Base-by-base conservation (phyloP, 1,284 basidiomycete species). In the Cutaneotrichosporon dermatis region DNA sequence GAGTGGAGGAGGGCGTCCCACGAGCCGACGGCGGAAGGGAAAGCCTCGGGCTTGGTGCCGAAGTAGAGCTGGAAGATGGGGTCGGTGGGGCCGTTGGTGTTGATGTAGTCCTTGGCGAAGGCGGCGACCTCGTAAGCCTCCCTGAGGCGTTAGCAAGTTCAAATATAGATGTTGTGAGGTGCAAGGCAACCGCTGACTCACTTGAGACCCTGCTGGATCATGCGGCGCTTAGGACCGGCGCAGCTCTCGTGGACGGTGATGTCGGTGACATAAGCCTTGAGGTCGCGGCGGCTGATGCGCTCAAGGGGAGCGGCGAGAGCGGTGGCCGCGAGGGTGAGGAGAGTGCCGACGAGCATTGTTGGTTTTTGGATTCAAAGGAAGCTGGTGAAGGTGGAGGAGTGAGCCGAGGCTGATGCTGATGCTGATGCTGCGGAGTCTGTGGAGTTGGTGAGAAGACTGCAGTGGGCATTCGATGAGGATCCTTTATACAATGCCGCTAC, bases 241-340 rank as follows among this genome's bases (percentile, higher is more conserved):
- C 79, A 80, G 36, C 68, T 72, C 50, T 72, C 66, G 69, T 80
- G 79, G 65, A 80, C 76, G 52, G 65, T 65, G 50, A 78, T 64
- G 36, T 74, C 70, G 10, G 63, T 57, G 34, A 58, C 61, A 60
- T 72, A 71, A 10, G 61, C 41, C n/a, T 63, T 60, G 35, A 74
- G 52, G 4, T 69, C 71, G 36, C 70, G 63, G 40, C 50, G 41
- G 39, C 44, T 16, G 46, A 60, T 40, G 54, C 59, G 56, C 16
- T 41, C 13, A 44, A 71, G 41, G 34, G 67, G 66, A 9, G 62
- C 63, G 37, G 66, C 66, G 39, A 62, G 6, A 16, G 63, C 62
- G 44, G 49, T 48, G 57, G 61, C 60, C 40, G 65, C 52, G 58
- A 63, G 57, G 52, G 64, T 58, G 46, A 66, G 37, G 50, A 65